These are phyloP conservation scores for Termitomyces eurrhizus DNA, from an alignment of 768 basidiomycete genomes.

Conservation along the genomic window DNA sequence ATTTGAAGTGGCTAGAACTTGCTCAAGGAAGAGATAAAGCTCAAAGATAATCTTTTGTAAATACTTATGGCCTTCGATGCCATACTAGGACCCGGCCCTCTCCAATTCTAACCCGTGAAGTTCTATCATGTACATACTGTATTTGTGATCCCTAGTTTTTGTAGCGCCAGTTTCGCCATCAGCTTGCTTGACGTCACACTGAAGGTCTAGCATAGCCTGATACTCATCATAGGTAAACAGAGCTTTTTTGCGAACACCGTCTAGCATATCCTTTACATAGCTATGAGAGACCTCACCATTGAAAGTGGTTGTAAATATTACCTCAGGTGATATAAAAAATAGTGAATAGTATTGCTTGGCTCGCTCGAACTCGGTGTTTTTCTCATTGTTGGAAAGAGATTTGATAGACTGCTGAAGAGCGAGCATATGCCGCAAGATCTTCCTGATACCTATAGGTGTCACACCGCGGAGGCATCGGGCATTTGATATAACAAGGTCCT, in stretches of 20 bases:
- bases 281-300: not conserved
- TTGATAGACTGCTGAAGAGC: slow-evolving; percentile 91
- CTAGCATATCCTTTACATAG: slow-evolving; percentile 64
- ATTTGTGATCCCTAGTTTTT: slow-evolving; percentile 63
- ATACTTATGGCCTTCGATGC: not conserved
- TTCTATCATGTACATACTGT: slow-evolving; percentile 88
- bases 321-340: slow-evolving; percentile 72
- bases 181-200: slow-evolving; percentile 78
- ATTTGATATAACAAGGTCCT: slow-evolving; percentile 73
- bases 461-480: slow-evolving; percentile 66
- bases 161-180: slow-evolving; percentile 44
- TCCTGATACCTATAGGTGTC: slow-evolving; percentile 76
- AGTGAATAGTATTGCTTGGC: slow-evolving; percentile 80
- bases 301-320: slow-evolving; percentile 27
- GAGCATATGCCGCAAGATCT: slow-evolving; percentile 84
- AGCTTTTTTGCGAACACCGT: slow-evolving; percentile 56
- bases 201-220: slow-evolving; percentile 84
- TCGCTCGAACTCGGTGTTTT: slow-evolving; percentile 67
- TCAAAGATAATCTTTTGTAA: slow-evolving; percentile 2
- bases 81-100: slow-evolving; percentile 26
- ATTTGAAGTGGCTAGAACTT: slow-evolving; percentile 33
- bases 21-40: slow-evolving; percentile 9
- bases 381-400: slow-evolving; percentile 58
- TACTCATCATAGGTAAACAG: slow-evolving; percentile 89
- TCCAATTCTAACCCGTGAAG: slow-evolving; percentile 76